phyloP scores from a whole-genome alignment of 2,329 filamentous ascomycete genomes.

The Botrytis sinoallii region DNA sequence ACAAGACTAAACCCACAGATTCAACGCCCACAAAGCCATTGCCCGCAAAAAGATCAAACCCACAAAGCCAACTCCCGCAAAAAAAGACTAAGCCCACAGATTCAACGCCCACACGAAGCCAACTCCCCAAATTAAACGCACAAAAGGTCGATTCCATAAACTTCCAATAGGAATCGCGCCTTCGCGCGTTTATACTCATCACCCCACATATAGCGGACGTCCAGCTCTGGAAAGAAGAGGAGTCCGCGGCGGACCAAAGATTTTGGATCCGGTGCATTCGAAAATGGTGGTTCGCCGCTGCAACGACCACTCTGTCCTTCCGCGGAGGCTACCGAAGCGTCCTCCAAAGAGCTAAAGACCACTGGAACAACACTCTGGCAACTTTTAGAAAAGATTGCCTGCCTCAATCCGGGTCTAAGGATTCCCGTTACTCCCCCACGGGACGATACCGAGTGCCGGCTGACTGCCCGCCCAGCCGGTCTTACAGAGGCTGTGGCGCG shows the following conservation, averaged over 20 bases:
- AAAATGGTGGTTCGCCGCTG: not conserved
- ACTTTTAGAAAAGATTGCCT: not conserved
- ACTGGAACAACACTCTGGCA: not conserved
- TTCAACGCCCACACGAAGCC: not conserved
- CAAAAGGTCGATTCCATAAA: constrained; percentile 1
- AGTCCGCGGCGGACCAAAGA: not conserved
- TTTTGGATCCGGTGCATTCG: not conserved
- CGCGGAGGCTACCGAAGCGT: not conserved
- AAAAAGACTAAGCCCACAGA: too few species aligned
- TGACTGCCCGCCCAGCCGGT: not conserved
- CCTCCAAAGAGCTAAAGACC: constrained; percentile 3
- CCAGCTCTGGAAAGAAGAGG: constrained; percentile 5
- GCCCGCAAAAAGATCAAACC: not conserved
- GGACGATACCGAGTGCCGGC: not conserved
- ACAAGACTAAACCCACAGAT: not conserved
- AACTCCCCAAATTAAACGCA: not conserved
- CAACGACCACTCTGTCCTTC: not conserved
- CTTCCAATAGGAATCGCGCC: not conserved
- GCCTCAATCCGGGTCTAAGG: constrained; percentile 10
- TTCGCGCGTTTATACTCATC: not conserved
- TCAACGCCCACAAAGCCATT: not conserved
- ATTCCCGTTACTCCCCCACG: constrained; percentile 1
- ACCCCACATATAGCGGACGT: constrained; percentile 2
- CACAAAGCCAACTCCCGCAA: not conserved
- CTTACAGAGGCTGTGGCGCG: not conserved